Percentiles rank a stretch among this genome's conserved stretches.
These are phyloP conservation scores for Oropetium thomaeum DNA, from an alignment of 176 grass and related monocot species.

Conservation along the genomic window DNA sequence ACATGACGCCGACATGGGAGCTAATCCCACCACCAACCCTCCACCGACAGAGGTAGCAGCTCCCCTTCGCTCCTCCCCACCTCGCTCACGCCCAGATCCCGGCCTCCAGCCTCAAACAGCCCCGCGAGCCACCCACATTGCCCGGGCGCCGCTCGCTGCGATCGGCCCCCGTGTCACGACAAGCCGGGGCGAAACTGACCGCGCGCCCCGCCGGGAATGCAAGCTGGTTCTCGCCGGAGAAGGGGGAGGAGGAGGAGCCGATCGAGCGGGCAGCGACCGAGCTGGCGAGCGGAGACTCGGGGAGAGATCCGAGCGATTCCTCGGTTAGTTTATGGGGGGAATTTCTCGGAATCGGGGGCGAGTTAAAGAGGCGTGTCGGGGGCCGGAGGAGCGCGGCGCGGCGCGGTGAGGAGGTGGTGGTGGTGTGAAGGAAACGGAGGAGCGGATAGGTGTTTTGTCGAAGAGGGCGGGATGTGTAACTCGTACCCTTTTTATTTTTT, in stretches of 20 bases:
- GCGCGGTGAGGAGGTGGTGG: not conserved
- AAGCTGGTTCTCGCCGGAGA: not conserved
- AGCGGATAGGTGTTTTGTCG: not conserved
- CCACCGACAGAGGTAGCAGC: conserved; percentile 34
- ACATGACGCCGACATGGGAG: not conserved
- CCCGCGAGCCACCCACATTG: not conserved
- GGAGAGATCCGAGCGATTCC: conserved; percentile 24
- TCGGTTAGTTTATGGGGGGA: conserved; percentile 16
- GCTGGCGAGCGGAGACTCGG: not conserved
- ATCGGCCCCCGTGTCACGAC: not conserved
- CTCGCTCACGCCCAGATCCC: conserved; percentile 21
- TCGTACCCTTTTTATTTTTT: not conserved
- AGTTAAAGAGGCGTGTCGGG: conserved; percentile 28
- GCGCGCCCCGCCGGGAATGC: not conserved
- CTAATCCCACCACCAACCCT: not conserved
- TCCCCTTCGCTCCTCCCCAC: not conserved
- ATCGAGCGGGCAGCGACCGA: not conserved
- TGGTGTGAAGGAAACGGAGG: conserved; percentile 1
- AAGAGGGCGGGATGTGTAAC: not conserved
- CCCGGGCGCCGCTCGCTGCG: not conserved
- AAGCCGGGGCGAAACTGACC: not conserved
- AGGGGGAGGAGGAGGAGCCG: not conserved
- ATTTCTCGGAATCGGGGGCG: conserved; percentile 28
- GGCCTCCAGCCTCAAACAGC: conserved; percentile 6
- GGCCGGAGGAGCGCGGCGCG: not conserved